A percentile compares a stretch with the other conserved stretches of the same genome.
Evolutionary conservation across 495 filamentous ascomycete species (phyloP).

Genomic region (Acidiella bohemica): DNA sequence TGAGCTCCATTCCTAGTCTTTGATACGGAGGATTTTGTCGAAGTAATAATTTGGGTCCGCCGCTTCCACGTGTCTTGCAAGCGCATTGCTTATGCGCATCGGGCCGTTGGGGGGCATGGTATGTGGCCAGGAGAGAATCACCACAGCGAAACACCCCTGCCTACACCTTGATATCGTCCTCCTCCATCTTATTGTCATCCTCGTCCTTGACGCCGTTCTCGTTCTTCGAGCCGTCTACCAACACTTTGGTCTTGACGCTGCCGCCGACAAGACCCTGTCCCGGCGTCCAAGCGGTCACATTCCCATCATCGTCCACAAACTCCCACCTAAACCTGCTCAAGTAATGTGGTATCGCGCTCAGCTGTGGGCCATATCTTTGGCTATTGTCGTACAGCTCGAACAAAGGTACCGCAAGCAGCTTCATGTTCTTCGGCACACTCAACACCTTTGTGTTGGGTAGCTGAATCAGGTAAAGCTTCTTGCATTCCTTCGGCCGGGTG

Average conservation of each 20-base stretch:
- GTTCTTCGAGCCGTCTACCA: slow-evolving; percentile 72
- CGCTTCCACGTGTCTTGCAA: too few relatives aligned
- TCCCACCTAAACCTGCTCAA: slow-evolving; percentile 94
- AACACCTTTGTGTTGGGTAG: slow-evolving; percentile 89
- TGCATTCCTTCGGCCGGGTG: slow-evolving; percentile 94
- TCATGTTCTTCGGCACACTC: slow-evolving; percentile 98
- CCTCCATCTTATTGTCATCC: too few relatives aligned
- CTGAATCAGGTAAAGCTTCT: slow-evolving; percentile 96
- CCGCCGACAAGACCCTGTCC: slow-evolving; percentile 44
- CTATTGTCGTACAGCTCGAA: slow-evolving; percentile 99
- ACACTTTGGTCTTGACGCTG: slow-evolving; percentile 51
- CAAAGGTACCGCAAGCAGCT: slow-evolving; percentile 85
- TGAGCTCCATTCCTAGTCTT: too few relatives aligned
- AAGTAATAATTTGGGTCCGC: too few relatives aligned
- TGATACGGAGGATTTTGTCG: too few relatives aligned
- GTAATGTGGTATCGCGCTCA: slow-evolving; percentile 88
- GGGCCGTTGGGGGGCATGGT: too few relatives aligned
- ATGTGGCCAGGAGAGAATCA: too few relatives aligned
- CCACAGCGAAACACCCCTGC: too few relatives aligned
- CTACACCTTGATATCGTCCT: too few relatives aligned
- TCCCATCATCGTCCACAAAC: slow-evolving; percentile 88
- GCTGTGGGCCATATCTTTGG: slow-evolving; percentile 82
- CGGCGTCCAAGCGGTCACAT: slow-evolving; percentile 76
- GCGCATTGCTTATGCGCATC: too few relatives aligned
- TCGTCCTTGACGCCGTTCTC: too few relatives aligned